Evolutionary conservation across 495 filamentous ascomycete genomes (phyloP), one percentile per base, ranked within the genome.

Genomic region (Penicillium ochrochloron): DNA sequence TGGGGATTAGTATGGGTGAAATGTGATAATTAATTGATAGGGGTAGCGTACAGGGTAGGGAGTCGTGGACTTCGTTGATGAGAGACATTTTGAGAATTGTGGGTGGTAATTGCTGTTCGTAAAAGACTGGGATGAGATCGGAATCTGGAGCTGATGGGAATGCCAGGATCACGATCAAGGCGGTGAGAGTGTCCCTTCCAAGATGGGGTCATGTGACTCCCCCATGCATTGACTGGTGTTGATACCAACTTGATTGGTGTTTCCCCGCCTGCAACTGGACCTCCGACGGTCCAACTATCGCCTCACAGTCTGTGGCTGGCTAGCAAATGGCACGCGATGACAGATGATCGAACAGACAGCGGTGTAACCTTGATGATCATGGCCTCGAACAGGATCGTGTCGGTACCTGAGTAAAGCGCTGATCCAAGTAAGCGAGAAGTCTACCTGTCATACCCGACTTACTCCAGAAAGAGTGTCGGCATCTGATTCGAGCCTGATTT

Each of bases 61-160:
- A 96, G 72, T 96, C 92, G 78, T 94, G 90, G 46, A 85, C 83
- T 66, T 86, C 85, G 55, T 84, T 86, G 62, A 91, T 89, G 58
- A 92, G 82, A 60, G 90, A 83, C 89, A 92, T 91, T 59, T 68
- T 76, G 68, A 56, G 53, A 3, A 39, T 14, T 48, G 19, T 23
- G 21, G 44, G 12, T 23, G 21, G 9, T 25, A 48, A 48, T 25
- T 25, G 10, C 21, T 23, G 44, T 25, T 48, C 0, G 4, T 48
- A 7, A 14, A 14, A 48, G 11, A 1, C n/a, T 21, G 42, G 9
- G 19, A 9, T 48, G 19, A 4, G 8, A 48, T 27, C 27, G n/a
- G 48, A 31, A 52, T 52, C 23, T 52, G 48, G 31, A 31, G 27
- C 48, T 23, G 48, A 31, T 52, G 14, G 48, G n/a, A 31, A 52